Conservation (phyloP, 164 flowering plant genomes). For the Macadamia integrifolia region DNA sequence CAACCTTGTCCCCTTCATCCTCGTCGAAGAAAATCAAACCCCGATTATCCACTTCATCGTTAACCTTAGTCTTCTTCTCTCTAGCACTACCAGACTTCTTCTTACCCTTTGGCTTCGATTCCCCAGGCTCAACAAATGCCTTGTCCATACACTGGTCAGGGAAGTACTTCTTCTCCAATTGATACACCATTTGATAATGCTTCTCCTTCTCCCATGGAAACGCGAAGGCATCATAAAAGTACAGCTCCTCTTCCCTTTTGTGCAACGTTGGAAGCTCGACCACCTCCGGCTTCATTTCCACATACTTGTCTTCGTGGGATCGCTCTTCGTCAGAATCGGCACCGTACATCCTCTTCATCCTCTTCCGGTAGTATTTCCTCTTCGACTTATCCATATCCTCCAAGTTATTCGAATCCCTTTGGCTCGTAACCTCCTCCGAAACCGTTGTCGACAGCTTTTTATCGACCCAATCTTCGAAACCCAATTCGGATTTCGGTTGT, state of each 20-base stretch:
- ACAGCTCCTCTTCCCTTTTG: slow-evolving; percentile 81
- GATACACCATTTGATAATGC: slow-evolving; percentile 95
- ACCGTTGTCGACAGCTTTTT: slow-evolving; percentile 24
- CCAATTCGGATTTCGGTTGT: slow-evolving; percentile 23
- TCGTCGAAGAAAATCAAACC: slow-evolving; percentile 79
- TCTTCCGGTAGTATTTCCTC: slow-evolving; percentile 78
- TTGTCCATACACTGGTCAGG: slow-evolving; percentile 86
- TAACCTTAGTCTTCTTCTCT: slow-evolving; percentile 9
- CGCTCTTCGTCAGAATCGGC: slow-evolving; percentile 63
- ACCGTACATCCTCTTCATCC: slow-evolving; percentile 83
- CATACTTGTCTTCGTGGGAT: slow-evolving; percentile 29
- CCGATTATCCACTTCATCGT: slow-evolving; percentile 28
- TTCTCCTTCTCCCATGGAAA: slow-evolving; percentile 98
- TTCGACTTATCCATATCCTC: slow-evolving; percentile 61
- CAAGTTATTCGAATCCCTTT: slow-evolving; percentile 2
- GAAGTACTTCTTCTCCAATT: slow-evolving; percentile 93
- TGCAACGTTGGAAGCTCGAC: slow-evolving; percentile 65
- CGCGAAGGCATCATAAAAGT: slow-evolving; percentile 70
- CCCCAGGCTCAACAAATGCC: slow-evolving; percentile 77
- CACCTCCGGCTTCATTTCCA: slow-evolving; percentile 81
- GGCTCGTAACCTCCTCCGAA: slow-evolving; percentile 7
- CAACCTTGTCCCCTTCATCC: slow-evolving; percentile 16
- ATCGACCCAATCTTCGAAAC: slow-evolving; percentile 64
- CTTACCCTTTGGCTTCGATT: slow-evolving; percentile 22
- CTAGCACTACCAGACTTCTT: slow-evolving; percentile 10